Evolutionary conservation across 169 alveolate species (phyloP), one percentile per base, ranked within the genome.

Genomic region (Theileria equi): DNA sequence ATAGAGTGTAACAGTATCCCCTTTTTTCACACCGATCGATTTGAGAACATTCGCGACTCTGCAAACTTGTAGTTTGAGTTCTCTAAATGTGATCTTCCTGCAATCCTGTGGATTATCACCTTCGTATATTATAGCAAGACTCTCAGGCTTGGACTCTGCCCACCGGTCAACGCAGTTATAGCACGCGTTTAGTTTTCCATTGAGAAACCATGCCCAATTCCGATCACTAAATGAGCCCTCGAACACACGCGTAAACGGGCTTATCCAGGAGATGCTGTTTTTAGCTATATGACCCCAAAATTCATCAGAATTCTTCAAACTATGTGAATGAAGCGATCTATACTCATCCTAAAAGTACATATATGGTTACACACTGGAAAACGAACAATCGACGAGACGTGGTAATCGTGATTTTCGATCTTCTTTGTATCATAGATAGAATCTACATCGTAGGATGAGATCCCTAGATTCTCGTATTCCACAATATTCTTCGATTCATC

Each of bases 1-100:
- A 89, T 97, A 97, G 64, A 96, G 93, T 21, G 96, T 90, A 2
- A 97, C 98, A 61, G 92, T 80, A 78, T 95, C 98, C 43, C 98
- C 98, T 76, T 93, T 95, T 26, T 84, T 66, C 28, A 95, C 95
- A 11, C 98, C 98, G 54, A 87, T 76, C n/a, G 90, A 55, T 57
- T 89, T 84, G 32, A 96, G 88, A 63, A 94, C 93, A 49, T 93
- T 90, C 3, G 99, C 97, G 60, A 92, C 86, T 68, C 89, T 88
- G 54, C 96, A 91, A 0, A 89, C 88, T 40, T 68, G 73, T 44
- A 88, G 79, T 35, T 76, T 85, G 40, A 93, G 85, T 69, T 84
- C 90, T 36, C 73, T 74, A 66, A 88, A 93, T 17, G 92, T 91
- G 48, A 93, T 78, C 26, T 57, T 69, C 29, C 73, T 70, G 57